These are phyloP conservation scores for Skeletonema marinoi DNA, from an alignment of 108 stramenopile species.

Conservation along the genomic window DNA sequence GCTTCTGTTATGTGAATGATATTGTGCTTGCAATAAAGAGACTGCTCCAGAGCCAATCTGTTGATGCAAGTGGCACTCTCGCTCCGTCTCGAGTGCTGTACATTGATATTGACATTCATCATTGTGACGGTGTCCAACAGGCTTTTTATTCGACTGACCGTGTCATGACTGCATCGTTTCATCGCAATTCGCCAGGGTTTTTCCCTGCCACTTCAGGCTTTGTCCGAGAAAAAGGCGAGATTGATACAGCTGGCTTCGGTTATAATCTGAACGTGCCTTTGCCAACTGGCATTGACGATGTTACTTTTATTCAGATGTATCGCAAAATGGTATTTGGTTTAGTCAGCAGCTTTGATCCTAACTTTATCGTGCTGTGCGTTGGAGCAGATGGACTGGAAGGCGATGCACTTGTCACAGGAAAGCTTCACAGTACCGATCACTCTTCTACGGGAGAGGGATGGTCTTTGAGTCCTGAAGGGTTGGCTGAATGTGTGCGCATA, in stretches of 20 bases:
- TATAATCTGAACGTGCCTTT: constrained; percentile 57
- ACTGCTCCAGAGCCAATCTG: constrained; percentile 31
- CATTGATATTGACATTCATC: constrained; percentile 88
- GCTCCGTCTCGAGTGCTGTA: constrained; percentile 70
- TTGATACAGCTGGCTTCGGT: constrained; percentile 38
- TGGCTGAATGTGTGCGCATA: constrained; percentile 55
- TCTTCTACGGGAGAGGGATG: constrained; percentile 48
- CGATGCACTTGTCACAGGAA: constrained; percentile 45
- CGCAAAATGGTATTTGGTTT: constrained; percentile 25
- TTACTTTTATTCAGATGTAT: constrained; percentile 34
- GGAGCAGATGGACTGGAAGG: constrained; percentile 58
- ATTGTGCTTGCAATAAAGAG: constrained; percentile 79
- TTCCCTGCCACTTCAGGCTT: constrained; percentile 48
- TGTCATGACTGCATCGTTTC: constrained; percentile 63
- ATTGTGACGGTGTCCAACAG: constrained; percentile 75
- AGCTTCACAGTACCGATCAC: not conserved
- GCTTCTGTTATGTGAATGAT: constrained; percentile 90
- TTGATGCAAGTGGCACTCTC: constrained; percentile 15
- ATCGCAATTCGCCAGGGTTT: constrained; percentile 45
- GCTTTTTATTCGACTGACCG: constrained; percentile 56
- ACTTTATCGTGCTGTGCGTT: constrained; percentile 48
- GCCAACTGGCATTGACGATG: constrained; percentile 40
- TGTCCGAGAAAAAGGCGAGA: constrained; percentile 38
- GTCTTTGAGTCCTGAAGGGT: constrained; percentile 45
- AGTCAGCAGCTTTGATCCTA: constrained; percentile 39